Evolutionary conservation across 108 stramenopile genomes (phyloP).

Genomic region (Epithemia pelagica): DNA sequence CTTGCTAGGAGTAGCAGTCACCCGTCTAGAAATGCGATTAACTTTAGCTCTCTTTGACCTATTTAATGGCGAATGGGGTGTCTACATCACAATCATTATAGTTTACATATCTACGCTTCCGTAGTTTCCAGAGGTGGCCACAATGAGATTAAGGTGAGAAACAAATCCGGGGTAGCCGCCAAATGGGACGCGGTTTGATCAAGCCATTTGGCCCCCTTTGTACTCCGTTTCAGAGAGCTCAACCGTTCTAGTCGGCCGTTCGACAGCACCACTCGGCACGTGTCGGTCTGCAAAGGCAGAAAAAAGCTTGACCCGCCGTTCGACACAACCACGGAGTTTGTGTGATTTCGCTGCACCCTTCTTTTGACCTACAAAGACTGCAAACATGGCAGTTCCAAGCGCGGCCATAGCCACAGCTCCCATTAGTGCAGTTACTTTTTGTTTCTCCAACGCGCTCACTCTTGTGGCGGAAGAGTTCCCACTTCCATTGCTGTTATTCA

Average conservation of each 20-base stretch:
- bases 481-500: too few species aligned
- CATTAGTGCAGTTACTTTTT: neutral
- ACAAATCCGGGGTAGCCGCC: too few species aligned
- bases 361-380: conserved; percentile 1
- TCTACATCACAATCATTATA: too few species aligned
- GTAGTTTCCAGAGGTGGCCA: too few species aligned
- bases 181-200: too few species aligned
- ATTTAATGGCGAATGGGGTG: too few species aligned
- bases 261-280: neutral
- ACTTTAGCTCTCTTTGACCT: too few species aligned
- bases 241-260: neutral
- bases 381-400: neutral
- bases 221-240: neutral
- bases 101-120: too few species aligned
- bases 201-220: neutral
- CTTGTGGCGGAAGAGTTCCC: neutral
- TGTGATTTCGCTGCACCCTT: neutral
- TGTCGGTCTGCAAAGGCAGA: neutral
- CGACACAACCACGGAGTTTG: neutral
- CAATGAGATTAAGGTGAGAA: too few species aligned
- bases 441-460: neutral
- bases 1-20: too few species aligned
- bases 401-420: neutral
- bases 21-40: too few species aligned
- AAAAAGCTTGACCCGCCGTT: conserved; percentile 3